Evolutionary conservation across 768 basidiomycete species (phyloP).

Genomic region (Amanita polypyramis): DNA sequence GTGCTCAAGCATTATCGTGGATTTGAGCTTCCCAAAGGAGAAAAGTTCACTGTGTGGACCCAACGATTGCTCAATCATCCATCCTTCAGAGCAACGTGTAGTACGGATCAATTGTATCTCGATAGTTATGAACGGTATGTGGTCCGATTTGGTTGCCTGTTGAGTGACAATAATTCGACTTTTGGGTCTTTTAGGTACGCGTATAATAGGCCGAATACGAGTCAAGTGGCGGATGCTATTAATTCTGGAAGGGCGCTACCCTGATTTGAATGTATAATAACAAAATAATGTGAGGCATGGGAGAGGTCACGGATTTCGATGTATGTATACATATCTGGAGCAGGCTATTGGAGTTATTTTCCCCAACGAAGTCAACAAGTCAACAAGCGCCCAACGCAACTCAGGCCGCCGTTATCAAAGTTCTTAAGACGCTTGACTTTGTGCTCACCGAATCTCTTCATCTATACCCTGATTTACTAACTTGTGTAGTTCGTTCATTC

Average conservation of each 20-base stretch:
- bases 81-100: conserved; percentile 57
- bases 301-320: not conserved
- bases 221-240: conserved; percentile 67
- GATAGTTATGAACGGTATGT: conserved; percentile 62
- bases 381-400: no score
- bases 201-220: conserved; percentile 68
- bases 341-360: no score
- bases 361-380: no score
- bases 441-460: no score
- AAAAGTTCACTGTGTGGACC: conserved; percentile 43
- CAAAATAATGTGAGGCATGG: no score
- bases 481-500: no score
- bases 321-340: not conserved
- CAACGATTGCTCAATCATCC: conserved; percentile 46
- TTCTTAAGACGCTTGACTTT: no score
- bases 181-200: conserved; percentile 42
- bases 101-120: conserved; percentile 53
- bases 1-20: conserved; percentile 61
- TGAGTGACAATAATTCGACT: not conserved
- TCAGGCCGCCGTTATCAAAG: no score
- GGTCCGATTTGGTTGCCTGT: not conserved
- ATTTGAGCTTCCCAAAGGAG: conserved; percentile 42
- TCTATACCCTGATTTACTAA: no score
- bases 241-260: conserved; percentile 56
- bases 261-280: conserved; percentile 20